Base-by-base conservation (phyloP, 2,329 filamentous ascomycete genomes). In the Chrysosporium queenslandicum region DNA sequence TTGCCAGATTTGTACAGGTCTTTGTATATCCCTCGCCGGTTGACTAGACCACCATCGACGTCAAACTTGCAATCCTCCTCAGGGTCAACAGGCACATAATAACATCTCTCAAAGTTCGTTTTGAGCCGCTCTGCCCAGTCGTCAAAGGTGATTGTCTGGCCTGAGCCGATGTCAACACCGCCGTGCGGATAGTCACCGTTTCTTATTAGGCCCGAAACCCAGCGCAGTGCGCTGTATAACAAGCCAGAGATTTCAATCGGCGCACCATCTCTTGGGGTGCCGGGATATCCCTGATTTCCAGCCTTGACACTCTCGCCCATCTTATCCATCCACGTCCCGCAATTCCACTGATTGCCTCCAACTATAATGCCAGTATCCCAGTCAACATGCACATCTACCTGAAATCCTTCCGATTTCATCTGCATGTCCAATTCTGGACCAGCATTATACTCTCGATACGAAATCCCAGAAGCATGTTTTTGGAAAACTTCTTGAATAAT, bases 321-420 rank as follows among this genome's bases (percentile, higher is more conserved):
- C 78, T 98, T 98, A 76, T 98, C 92, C 89, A 96, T 96, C 92
- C 92, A 98, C 1, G 92, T 98, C 49, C 92, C 92, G 62, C 94
- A 98, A 69, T 98, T 98, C 70, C 74, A 78, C 64, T 96, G 90
- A 63, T 87, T 97, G 30, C 94, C 92, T 52, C 94, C 92, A 63
- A 94, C 95, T 53, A 98, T 83, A 57, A 98, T 79, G 20, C 92
- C 94, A 4, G 82, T 92, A 29, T 79, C 74, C 91, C 91, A 97
- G 66, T 98, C 91, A 9, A 94, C 87, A 55, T 86, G 80, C 60
- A 97, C 85, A 55, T 92, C 83, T 58, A 95, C 87, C 63, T 96
- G 82, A 74, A 98, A 98, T 0, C 92, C 92, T 62, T 89, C 84
- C 3, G 87, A 78, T 58, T 80, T 86, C 92, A 98, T 98, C 68